phyloP scores from a whole-genome alignment of 176 grass and related monocot genomes.

The Olyra latifolia region DNA sequence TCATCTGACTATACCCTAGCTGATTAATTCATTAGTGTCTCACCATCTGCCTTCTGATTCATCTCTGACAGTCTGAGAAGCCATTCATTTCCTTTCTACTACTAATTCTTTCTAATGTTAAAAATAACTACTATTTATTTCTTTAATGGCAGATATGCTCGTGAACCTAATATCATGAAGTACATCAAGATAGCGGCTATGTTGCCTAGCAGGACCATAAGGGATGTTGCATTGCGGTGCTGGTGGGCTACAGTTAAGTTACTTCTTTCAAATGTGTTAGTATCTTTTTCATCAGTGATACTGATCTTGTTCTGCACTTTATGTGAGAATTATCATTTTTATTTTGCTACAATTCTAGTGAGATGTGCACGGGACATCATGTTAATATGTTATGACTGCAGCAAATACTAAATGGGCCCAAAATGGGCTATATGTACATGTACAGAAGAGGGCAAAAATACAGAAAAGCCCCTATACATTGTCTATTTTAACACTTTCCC shows the following conservation, averaged over 20 bases:
- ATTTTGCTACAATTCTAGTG: constrained; percentile 1
- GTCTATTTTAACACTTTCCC: too few relatives aligned
- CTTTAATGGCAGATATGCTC: constrained; percentile 61
- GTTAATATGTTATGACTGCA: too few relatives aligned
- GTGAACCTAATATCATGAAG: constrained; percentile 91
- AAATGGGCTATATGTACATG: too few relatives aligned
- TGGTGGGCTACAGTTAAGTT: constrained; percentile 80
- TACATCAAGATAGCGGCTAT: constrained; percentile 95
- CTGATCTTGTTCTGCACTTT: neutral
- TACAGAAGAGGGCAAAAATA: too few relatives aligned
- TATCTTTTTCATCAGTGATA: neutral
- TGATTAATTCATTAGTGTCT: neutral
- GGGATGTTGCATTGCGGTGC: constrained; percentile 92
- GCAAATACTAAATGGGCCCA: too few relatives aligned
- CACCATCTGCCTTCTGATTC: neutral
- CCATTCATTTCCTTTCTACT: neutral
- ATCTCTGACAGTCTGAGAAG: constrained; percentile 15
- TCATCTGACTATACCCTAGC: neutral
- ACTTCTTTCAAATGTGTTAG: constrained; percentile 23
- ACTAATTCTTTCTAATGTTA: constrained; percentile 18
- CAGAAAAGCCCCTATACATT: too few relatives aligned
- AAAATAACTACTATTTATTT: constrained; percentile 3
- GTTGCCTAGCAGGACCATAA: constrained; percentile 83
- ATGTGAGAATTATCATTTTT: neutral
- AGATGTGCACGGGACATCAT: neutral